Conservation (phyloP, 306 rosid genomes). For the Dalbergia oliveri region DNA sequence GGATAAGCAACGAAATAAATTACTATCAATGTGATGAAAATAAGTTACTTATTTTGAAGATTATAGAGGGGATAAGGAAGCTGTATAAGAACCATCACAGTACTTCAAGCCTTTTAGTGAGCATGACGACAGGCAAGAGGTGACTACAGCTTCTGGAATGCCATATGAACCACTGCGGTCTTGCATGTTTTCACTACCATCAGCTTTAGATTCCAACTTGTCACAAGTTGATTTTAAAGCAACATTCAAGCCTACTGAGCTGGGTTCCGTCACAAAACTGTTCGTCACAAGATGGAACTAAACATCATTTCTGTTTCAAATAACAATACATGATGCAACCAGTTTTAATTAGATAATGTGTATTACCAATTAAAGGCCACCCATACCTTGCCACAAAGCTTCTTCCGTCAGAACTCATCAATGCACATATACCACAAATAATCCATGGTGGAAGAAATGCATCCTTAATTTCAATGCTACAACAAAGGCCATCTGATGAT, state of each 20-base stretch:
- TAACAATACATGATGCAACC: slow-evolving; percentile 17
- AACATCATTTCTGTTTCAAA: slow-evolving; percentile 36
- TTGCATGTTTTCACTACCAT: slow-evolving; percentile 45
- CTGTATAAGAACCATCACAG: slow-evolving; percentile 50
- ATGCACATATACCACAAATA: slow-evolving; percentile 63
- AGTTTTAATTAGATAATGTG: neutral
- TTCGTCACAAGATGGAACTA: slow-evolving; percentile 37
- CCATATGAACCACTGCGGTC: slow-evolving; percentile 60
- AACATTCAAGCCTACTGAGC: slow-evolving; percentile 73
- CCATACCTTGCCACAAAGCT: slow-evolving; percentile 94
- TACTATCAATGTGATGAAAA: slow-evolving; percentile 28
- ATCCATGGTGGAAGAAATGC: slow-evolving; percentile 91
- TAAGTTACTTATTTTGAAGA: slow-evolving; percentile 31
- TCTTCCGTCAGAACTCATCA: slow-evolving; percentile 75
- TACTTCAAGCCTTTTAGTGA: slow-evolving; percentile 51
- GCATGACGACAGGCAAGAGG: slow-evolving; percentile 47
- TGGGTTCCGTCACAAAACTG: slow-evolving; percentile 77
- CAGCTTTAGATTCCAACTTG: slow-evolving; percentile 53
- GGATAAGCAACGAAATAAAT: slow-evolving; percentile 35
- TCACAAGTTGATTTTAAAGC: slow-evolving; percentile 69
- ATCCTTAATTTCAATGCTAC: slow-evolving; percentile 82
- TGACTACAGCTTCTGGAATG: slow-evolving; percentile 61
- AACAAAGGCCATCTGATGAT: slow-evolving; percentile 59
- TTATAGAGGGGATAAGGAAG: slow-evolving; percentile 50
- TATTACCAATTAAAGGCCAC: slow-evolving; percentile 31